Evolutionary conservation across 192 early-diverging fungal species (phyloP).

Genomic region (Umbelopsis sp.): DNA sequence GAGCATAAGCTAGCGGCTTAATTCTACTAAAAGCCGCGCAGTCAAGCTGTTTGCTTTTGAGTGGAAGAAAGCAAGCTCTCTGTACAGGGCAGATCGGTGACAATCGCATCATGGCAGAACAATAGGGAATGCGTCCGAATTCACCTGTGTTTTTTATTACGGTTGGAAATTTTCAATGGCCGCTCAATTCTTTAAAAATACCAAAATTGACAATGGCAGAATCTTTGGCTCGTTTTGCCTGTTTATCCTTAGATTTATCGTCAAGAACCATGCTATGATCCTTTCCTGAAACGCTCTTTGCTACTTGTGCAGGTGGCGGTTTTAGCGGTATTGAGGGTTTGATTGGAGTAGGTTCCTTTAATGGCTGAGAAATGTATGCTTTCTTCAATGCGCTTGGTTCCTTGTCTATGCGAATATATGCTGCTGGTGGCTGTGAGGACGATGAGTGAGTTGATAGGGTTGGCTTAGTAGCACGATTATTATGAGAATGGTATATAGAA

Average conservation of each 20-base stretch:
- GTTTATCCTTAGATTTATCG: not conserved
- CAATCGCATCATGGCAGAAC: too few species aligned
- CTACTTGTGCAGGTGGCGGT: not conserved
- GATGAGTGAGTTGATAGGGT: not conserved
- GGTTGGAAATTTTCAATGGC: constrained; percentile 4
- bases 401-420: constrained; percentile 2
- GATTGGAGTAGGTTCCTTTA: not conserved
- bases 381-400: not conserved
- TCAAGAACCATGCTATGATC: not conserved
- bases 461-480: not conserved
- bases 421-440: not conserved
- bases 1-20: not conserved
- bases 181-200: constrained; percentile 18
- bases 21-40: too few species aligned
- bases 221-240: not conserved
- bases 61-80: too few species aligned
- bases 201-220: constrained; percentile 17
- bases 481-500: constrained; percentile 11
- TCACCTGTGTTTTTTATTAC: too few species aligned
- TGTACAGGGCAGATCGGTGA: too few species aligned
- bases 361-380: not conserved
- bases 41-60: too few species aligned
- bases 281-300: too few species aligned
- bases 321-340: not conserved
- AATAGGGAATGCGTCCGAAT: too few species aligned